phyloP scores from a whole-genome alignment of 805 yeast species.

The Saturnispora silvae region DNA sequence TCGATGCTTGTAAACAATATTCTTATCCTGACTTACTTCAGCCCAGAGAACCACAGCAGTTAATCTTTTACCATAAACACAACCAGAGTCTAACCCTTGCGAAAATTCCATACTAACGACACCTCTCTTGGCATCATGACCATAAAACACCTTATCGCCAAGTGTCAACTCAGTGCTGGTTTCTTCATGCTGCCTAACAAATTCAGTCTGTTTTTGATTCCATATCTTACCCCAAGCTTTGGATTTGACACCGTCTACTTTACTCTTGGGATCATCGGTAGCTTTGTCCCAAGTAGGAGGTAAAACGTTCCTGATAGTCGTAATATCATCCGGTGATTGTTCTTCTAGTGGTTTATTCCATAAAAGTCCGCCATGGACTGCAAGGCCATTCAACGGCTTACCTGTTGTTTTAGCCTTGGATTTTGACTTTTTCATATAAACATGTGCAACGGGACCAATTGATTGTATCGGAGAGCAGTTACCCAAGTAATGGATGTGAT shows the following conservation, averaged over 20 bases:
- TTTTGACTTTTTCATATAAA: slow-evolving; percentile 17
- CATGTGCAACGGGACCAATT: slow-evolving; percentile 51
- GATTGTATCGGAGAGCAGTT: slow-evolving; percentile 53
- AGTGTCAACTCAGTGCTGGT: slow-evolving; percentile 13
- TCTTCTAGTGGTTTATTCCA: slow-evolving; percentile 47
- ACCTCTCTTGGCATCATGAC: slow-evolving; percentile 82
- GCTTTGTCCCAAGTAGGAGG: slow-evolving; percentile 53
- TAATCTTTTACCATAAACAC: slow-evolving; percentile 64
- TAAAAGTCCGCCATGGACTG: slow-evolving; percentile 75
- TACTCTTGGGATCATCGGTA: slow-evolving; percentile 33
- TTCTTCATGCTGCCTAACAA: slow-evolving; percentile 7
- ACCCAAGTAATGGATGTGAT: slow-evolving; percentile 51
- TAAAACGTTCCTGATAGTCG: slow-evolving; percentile 60
- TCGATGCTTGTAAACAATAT: slow-evolving; percentile 20
- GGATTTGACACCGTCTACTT: slow-evolving; percentile 21
- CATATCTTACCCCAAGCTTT: slow-evolving; percentile 27
- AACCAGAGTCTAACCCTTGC: slow-evolving; percentile 74
- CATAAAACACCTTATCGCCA: slow-evolving; percentile 53
- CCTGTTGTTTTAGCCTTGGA: not conserved
- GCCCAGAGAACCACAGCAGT: slow-evolving; percentile 49
- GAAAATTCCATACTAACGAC: slow-evolving; percentile 53
- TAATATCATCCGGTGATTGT: slow-evolving; percentile 51
- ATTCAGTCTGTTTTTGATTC: slow-evolving; percentile 18
- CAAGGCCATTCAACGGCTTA: slow-evolving; percentile 34
- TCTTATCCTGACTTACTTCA: slow-evolving; percentile 14